Evolutionary conservation across 352 stramenopile genomes (phyloP).

Genomic region (Phytopythium ostracodes): DNA sequence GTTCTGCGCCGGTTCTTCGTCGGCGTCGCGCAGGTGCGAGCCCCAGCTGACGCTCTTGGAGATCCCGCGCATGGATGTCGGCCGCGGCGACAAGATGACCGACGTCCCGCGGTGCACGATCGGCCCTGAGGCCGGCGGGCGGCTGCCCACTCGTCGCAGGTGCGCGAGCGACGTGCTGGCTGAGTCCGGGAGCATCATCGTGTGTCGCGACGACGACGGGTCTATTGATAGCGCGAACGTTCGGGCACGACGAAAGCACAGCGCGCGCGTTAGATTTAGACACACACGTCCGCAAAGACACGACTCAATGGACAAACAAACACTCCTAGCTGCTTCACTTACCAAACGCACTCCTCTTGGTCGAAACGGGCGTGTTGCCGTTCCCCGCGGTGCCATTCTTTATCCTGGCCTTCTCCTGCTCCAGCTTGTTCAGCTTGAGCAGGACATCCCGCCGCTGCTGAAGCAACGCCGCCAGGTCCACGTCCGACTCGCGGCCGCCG

Average conservation of each 20-base stretch:
- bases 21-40: conserved; percentile 39
- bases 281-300: neutral
- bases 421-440: conserved; percentile 54
- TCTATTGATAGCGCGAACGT: conserved; percentile 11
- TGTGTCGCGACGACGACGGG: conserved; percentile 26
- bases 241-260: neutral
- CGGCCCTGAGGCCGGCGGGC: conserved; percentile 31
- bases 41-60: conserved; percentile 76
- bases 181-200: conserved; percentile 40
- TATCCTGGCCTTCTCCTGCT: conserved; percentile 49
- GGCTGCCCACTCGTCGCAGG: conserved; percentile 50
- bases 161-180: conserved; percentile 41
- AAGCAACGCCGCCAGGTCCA: conserved; percentile 71
- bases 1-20: conserved; percentile 67
- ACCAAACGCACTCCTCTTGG: conserved; percentile 43
- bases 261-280: conserved; percentile 2
- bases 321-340: conserved; percentile 11
- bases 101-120: conserved; percentile 48
- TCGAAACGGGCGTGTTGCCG: conserved; percentile 16
- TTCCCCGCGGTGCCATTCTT: conserved; percentile 23
- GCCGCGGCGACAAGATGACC: conserved; percentile 45
- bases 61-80: conserved; percentile 37
- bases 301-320: neutral
- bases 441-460: conserved; percentile 76
- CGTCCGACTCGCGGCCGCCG: conserved; percentile 67